A percentile compares a stretch with the other conserved stretches of the same genome.
These are phyloP conservation scores for Zymoseptoria pseudotritici DNA, from an alignment of 2,329 filamentous ascomycete genomes.

Conservation along the genomic window DNA sequence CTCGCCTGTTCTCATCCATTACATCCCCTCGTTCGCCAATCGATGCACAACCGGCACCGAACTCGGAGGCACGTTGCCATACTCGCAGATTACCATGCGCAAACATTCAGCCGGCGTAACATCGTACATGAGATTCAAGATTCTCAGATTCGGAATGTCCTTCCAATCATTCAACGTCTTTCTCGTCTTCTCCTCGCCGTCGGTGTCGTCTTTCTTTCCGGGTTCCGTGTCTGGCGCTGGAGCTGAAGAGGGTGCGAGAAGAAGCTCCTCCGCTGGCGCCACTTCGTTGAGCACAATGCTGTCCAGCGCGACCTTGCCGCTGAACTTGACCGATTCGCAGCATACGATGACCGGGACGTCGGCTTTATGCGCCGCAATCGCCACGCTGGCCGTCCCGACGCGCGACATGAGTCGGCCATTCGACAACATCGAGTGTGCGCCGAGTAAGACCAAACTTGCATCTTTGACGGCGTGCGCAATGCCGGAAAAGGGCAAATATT, in stretches of 20 bases:
- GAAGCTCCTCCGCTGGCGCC: constrained; percentile 62
- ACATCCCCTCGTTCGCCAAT: constrained; percentile 28
- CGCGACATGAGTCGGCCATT: constrained; percentile 87
- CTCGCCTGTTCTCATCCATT: neutral
- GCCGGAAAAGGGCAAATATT: constrained; percentile 74
- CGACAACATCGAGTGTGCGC: constrained; percentile 89
- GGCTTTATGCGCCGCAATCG: constrained; percentile 69
- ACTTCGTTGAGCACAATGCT: constrained; percentile 93
- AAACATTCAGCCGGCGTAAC: constrained; percentile 83
- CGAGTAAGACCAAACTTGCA: constrained; percentile 69
- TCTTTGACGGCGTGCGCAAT: constrained; percentile 66
- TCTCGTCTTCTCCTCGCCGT: constrained; percentile 17
- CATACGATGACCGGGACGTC: constrained; percentile 79
- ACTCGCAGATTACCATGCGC: constrained; percentile 83
- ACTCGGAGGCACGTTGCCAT: constrained; percentile 76
- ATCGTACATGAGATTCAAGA: constrained; percentile 78
- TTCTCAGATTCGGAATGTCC: constrained; percentile 53
- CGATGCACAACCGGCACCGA: constrained; percentile 71
- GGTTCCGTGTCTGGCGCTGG: neutral
- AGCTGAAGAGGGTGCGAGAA: constrained; percentile 18
- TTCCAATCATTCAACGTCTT: constrained; percentile 45
- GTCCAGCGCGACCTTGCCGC: constrained; percentile 80
- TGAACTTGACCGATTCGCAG: constrained; percentile 93
- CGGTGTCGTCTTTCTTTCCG: constrained; percentile 21
- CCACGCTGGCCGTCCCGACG: constrained; percentile 78